These are phyloP conservation scores for Boletus reticuloceps DNA, from an alignment of 768 basidiomycete genomes.

Conservation along the genomic window DNA sequence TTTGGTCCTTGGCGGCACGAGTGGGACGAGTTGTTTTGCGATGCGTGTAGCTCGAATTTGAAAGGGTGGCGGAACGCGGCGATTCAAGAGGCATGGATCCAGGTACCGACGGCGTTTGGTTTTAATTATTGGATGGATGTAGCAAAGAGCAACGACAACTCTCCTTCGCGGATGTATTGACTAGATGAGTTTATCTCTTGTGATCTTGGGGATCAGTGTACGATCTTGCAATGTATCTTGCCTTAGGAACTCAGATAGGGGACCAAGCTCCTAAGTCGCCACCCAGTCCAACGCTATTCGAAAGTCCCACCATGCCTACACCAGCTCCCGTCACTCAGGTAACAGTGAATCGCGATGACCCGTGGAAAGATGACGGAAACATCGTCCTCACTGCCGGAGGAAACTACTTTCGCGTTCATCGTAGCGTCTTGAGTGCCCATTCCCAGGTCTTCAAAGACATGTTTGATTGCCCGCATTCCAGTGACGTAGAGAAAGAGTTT, in stretches of 20 bases:
- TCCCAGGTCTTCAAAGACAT: conserved; percentile 31
- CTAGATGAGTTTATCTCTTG: background rate
- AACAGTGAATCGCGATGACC: background rate
- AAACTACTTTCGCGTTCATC: conserved; percentile 32
- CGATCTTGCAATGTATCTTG: too few relatives aligned
- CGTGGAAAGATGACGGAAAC: conserved; percentile 23
- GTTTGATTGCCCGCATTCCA: conserved; percentile 11
- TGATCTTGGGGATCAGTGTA: background rate
- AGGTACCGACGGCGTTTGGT: conserved; percentile 4
- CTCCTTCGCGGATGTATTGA: background rate
- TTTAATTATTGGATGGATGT: conserved; percentile 14
- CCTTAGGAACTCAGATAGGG: too few relatives aligned
- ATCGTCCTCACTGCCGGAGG: conserved; percentile 22
- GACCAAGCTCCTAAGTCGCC: too few relatives aligned
- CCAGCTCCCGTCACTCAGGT: background rate
- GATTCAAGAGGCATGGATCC: conserved; percentile 13
- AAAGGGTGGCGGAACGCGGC: background rate
- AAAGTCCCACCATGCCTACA: background rate
- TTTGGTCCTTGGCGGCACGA: conserved; percentile 12
- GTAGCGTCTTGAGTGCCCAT: conserved; percentile 22
- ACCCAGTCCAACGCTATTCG: background rate
- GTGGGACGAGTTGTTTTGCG: conserved; percentile 16
- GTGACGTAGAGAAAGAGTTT: background rate
- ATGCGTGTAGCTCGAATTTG: conserved; percentile 2
- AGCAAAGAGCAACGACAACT: background rate